Evolutionary conservation across 257 asterid genomes (phyloP).

Genomic region (Nicotiana undulata): DNA sequence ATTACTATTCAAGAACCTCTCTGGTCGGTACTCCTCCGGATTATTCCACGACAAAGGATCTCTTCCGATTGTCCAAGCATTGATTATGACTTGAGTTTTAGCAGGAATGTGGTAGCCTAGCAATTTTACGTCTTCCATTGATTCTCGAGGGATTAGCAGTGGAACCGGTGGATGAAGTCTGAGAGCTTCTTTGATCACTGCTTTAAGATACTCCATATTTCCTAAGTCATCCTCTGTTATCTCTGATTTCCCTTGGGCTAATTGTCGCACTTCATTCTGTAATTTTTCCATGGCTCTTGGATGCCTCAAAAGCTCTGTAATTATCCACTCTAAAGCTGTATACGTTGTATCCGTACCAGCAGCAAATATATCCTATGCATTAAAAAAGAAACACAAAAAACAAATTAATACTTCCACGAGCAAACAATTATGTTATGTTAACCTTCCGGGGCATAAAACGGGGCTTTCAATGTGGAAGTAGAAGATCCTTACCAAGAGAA

Average conservation of each 20-base stretch:
- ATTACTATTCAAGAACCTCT: conserved; percentile 30
- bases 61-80: conserved; percentile 38
- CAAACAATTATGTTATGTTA: too few species aligned
- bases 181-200: conserved; percentile 34
- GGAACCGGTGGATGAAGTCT: conserved; percentile 35
- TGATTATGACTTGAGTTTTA: conserved; percentile 25
- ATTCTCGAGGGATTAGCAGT: conserved; percentile 21
- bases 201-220: conserved; percentile 37
- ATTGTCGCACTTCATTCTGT: conserved; percentile 25
- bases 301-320: conserved; percentile 41
- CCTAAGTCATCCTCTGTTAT: conserved; percentile 33
- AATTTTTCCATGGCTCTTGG: conserved; percentile 23
- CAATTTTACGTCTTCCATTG: conserved; percentile 18
- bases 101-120: conserved; percentile 32
- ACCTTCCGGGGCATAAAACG: too few species aligned
- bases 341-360: conserved; percentile 49
- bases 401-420: not conserved
- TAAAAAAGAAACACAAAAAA: not conserved
- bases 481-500: not conserved
- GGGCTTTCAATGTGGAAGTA: not conserved
- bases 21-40: conserved; percentile 32
- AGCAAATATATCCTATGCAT: conserved; percentile 27
- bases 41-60: conserved; percentile 32
- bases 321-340: conserved; percentile 32
- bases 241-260: conserved; percentile 5